Conservation (phyloP, 805 yeast genomes). For the Candida rishiriensis region DNA sequence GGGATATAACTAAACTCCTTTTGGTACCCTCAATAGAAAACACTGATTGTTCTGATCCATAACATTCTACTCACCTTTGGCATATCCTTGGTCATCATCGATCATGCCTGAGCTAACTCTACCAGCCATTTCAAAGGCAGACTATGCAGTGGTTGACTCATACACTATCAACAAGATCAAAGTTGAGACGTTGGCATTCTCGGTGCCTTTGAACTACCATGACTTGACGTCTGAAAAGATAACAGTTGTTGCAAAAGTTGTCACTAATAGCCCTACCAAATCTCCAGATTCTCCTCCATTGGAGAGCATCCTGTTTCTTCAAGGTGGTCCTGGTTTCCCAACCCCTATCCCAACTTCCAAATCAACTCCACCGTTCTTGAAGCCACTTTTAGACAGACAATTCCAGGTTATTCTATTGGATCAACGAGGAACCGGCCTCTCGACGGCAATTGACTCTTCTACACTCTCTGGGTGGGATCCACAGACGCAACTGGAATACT, state of each 20-base stretch:
- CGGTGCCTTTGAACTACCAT: conserved; percentile 26
- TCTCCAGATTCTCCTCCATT: conserved; percentile 13
- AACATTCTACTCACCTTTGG: too few species aligned
- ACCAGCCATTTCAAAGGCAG: too few species aligned
- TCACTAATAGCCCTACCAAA: conserved; percentile 9
- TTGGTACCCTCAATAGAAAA: too few species aligned
- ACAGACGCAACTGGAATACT: conserved; percentile 34
- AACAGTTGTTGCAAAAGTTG: conserved; percentile 12
- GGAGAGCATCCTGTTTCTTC: conserved; percentile 33
- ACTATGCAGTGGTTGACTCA: too few species aligned
- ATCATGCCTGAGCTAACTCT: too few species aligned
- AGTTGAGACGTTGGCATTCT: conserved; percentile 18
- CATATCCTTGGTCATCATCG: too few species aligned
- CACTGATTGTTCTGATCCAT: too few species aligned
- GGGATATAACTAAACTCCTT: too few species aligned
- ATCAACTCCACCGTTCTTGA: conserved; percentile 13
- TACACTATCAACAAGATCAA: conserved; percentile 11
- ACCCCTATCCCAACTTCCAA: conserved; percentile 23
- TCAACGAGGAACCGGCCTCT: conserved; percentile 60
- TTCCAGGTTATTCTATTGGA: conserved; percentile 38
- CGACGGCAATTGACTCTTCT: conserved; percentile 39
- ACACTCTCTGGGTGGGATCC: conserved; percentile 14
- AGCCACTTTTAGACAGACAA: conserved; percentile 13
- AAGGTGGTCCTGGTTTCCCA: conserved; percentile 55
- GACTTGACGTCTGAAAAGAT: background rate